These are phyloP conservation scores for Theileria annulata DNA, from an alignment of 169 alveolate species.

Conservation along the genomic window DNA sequence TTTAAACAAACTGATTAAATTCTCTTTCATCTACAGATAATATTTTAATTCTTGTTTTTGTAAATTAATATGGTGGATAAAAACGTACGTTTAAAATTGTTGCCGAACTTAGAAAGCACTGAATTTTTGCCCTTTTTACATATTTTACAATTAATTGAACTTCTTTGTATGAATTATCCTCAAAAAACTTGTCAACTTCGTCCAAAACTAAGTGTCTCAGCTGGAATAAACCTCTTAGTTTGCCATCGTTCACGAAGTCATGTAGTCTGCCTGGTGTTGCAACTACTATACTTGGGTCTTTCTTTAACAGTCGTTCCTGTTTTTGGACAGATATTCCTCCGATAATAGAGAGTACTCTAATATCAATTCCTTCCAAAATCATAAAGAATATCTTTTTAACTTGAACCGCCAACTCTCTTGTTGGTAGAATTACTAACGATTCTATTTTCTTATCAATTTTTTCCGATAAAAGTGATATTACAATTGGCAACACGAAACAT, in stretches of 20 bases:
- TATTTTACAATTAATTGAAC: slow-evolving; percentile 37
- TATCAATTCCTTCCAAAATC: slow-evolving; percentile 54
- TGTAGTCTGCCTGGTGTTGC: slow-evolving; percentile 80
- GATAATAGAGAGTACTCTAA: slow-evolving; percentile 70
- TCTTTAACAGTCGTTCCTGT: slow-evolving; percentile 67
- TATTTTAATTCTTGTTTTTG: not conserved
- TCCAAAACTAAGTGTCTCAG: slow-evolving; percentile 86
- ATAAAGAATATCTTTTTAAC: slow-evolving; percentile 71
- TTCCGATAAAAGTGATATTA: slow-evolving; percentile 24
- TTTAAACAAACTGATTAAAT: slow-evolving; percentile 36
- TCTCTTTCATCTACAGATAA: slow-evolving; percentile 27
- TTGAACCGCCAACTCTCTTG: slow-evolving; percentile 89
- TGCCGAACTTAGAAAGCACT: slow-evolving; percentile 55
- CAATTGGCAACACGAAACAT: slow-evolving; percentile 86
- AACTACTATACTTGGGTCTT: slow-evolving; percentile 68
- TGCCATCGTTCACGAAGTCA: slow-evolving; percentile 63
- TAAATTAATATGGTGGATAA: not conserved
- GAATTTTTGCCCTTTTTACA: slow-evolving; percentile 24
- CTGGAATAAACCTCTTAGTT: slow-evolving; percentile 67
- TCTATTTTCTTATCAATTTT: slow-evolving; percentile 7
- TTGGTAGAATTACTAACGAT: slow-evolving; percentile 74
- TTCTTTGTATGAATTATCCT: slow-evolving; percentile 65
- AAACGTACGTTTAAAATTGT: slow-evolving; percentile 52
- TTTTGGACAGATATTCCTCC: slow-evolving; percentile 81
- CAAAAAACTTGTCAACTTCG: slow-evolving; percentile 93